phyloP scores from a whole-genome alignment of 495 filamentous ascomycete species.

The Patellaria atrata region DNA sequence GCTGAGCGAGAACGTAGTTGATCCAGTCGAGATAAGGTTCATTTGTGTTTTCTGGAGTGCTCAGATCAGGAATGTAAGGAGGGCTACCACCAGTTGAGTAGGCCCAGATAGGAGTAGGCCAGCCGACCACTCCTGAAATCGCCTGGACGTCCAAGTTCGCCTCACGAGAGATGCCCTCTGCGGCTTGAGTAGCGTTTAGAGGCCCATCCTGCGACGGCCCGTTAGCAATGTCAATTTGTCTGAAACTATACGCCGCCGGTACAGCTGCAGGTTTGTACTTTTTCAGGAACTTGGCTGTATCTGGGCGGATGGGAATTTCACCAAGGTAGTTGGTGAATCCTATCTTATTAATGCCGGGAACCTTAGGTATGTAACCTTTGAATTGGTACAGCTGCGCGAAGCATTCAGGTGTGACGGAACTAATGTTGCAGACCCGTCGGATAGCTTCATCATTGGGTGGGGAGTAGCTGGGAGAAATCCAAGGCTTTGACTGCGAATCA shows the following conservation, averaged over 20 bases:
- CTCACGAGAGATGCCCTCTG: constrained; percentile 23
- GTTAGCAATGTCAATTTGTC: constrained; percentile 28
- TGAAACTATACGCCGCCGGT: constrained; percentile 29
- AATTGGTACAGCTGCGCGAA: constrained; percentile 41
- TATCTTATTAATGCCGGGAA: constrained; percentile 30
- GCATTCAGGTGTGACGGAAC: constrained; percentile 38
- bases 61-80: constrained; percentile 24
- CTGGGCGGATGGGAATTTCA: constrained; percentile 36
- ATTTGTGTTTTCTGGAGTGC: constrained; percentile 26
- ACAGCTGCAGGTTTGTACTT: constrained; percentile 36
- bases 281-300: constrained; percentile 34
- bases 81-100: constrained; percentile 27
- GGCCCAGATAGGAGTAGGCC: constrained; percentile 18
- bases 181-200: constrained; percentile 21
- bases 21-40: constrained; percentile 27
- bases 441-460: constrained; percentile 21
- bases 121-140: constrained; percentile 25
- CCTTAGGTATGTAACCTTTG: constrained; percentile 33
- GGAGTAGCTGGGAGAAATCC: constrained; percentile 12
- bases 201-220: constrained; percentile 29
- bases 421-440: constrained; percentile 35
- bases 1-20: constrained; percentile 22
- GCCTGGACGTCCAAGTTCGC: constrained; percentile 34
- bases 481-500: neutral
- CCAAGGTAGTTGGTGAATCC: constrained; percentile 37